Percentiles rank a stretch among this genome's conserved stretches.
These are phyloP conservation scores for Thielaviopsis cerberus DNA, from an alignment of 2,329 filamentous ascomycete genomes.

Conservation along the genomic window DNA sequence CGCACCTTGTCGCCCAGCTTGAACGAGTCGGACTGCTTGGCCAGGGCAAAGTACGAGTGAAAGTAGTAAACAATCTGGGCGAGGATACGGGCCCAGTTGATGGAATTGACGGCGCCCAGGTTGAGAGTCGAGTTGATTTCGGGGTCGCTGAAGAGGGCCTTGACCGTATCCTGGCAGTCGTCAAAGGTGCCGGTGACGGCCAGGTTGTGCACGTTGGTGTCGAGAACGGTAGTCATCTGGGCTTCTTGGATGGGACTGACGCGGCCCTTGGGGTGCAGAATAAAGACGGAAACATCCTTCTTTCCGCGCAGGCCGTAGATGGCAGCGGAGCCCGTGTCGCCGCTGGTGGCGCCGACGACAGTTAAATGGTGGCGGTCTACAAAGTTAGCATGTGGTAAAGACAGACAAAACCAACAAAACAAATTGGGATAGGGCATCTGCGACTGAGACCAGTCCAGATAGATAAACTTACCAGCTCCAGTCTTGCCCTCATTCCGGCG, in stretches of 20 bases:
- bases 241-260: conserved; percentile 85
- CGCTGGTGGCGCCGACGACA: conserved; percentile 71
- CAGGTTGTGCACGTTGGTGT: conserved; percentile 83
- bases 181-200: conserved; percentile 84
- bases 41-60: conserved; percentile 74
- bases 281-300: conserved; percentile 92
- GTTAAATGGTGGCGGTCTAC: conserved; percentile 61
- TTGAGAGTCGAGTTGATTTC: conserved; percentile 67
- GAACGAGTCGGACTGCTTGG: conserved; percentile 38
- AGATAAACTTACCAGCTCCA: conserved; percentile 26
- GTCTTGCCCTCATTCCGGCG: conserved; percentile 53
- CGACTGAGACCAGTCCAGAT: too few species aligned
- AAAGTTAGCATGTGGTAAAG: too few species aligned
- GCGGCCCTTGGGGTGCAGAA: conserved; percentile 78
- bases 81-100: conserved; percentile 89
- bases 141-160: conserved; percentile 73
- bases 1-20: conserved; percentile 51
- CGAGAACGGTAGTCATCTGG: conserved; percentile 89
- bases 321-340: conserved; percentile 81
- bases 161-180: conserved; percentile 93
- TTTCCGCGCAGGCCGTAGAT: conserved; percentile 91
- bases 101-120: conserved; percentile 86
- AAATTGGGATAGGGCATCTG: too few species aligned
- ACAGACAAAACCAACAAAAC: too few species aligned
- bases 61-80: conserved; percentile 98